Percentiles rank a stretch among this genome's conserved stretches.
These are phyloP conservation scores for Alternaria ventricosa DNA, from an alignment of 2,329 filamentous ascomycete genomes.

Conservation along the genomic window DNA sequence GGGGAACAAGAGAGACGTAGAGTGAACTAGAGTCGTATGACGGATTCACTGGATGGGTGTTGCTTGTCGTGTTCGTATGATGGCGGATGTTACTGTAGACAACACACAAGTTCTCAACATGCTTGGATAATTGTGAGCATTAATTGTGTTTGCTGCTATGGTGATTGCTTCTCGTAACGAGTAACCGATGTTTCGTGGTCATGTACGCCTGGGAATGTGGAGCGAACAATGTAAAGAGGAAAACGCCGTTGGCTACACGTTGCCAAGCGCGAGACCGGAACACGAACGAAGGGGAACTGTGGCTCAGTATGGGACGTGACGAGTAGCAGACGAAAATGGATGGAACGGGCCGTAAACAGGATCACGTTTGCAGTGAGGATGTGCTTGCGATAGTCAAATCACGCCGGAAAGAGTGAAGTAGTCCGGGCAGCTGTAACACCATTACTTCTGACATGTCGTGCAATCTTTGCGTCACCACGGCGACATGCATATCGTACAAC, in stretches of 20 bases:
- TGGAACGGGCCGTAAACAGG: not conserved
- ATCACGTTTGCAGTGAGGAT: not conserved
- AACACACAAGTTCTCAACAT: not conserved
- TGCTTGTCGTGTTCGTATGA: not conserved
- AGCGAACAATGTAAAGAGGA: not conserved
- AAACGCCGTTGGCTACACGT: not conserved
- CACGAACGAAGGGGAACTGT: not conserved
- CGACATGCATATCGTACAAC: not conserved
- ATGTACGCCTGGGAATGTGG: not conserved
- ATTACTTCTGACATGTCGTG: not conserved
- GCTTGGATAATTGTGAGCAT: not conserved
- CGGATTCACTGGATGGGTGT: no score
- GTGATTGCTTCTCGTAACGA: not conserved
- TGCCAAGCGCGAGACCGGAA: not conserved
- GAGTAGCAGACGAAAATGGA: not conserved
- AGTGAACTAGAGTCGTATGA: not conserved
- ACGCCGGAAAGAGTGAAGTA: not conserved
- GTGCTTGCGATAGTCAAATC: not conserved
- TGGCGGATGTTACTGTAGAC: not conserved
- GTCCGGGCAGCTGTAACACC: not conserved
- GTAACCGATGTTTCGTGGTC: not conserved
- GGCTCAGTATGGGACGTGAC: not conserved
- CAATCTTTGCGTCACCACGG: not conserved
- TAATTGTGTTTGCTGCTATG: not conserved
- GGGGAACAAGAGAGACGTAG: not conserved